Evolutionary conservation across 2,329 filamentous ascomycete species (phyloP).

Genomic region (Pseudogymnoascus sp.): DNA sequence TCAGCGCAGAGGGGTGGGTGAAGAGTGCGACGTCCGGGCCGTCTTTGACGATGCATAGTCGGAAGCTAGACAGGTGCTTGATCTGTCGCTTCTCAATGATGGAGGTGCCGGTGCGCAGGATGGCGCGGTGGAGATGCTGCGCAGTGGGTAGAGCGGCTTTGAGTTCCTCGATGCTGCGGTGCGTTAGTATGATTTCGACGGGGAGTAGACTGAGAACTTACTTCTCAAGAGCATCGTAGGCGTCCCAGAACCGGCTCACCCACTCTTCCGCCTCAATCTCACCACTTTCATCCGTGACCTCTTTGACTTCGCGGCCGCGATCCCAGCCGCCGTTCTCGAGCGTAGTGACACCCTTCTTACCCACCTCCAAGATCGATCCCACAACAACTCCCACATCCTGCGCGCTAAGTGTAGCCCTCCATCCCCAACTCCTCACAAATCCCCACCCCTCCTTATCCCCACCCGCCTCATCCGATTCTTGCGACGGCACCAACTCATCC

Average conservation of each 20-base stretch:
- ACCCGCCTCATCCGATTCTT: conserved; percentile 61
- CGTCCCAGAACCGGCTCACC: conserved; percentile 61
- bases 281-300: conserved; percentile 37
- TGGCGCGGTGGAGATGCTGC: conserved; percentile 83
- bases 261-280: conserved; percentile 53
- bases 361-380: conserved; percentile 87
- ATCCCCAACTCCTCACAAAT: conserved; percentile 95
- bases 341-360: conserved; percentile 39
- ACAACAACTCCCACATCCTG: conserved; percentile 91
- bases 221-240: conserved; percentile 65
- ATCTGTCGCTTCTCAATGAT: conserved; percentile 92
- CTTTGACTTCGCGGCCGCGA: conserved; percentile 34
- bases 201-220: conserved; percentile 32
- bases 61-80: conserved; percentile 82
- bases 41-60: conserved; percentile 93
- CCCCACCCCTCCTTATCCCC: conserved; percentile 88
- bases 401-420: conserved; percentile 87
- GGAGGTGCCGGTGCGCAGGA: conserved; percentile 84
- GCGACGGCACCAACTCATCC: conserved; percentile 81
- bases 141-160: conserved; percentile 72
- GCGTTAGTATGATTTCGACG: conserved; percentile 34
- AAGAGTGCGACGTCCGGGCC: conserved; percentile 88
- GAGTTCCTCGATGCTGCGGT: conserved; percentile 61
- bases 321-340: conserved; percentile 24
- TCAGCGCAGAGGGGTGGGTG: conserved; percentile 83